Conservation (phyloP, 257 asterid species). For the Dorcoceras hygrometricum region DNA sequence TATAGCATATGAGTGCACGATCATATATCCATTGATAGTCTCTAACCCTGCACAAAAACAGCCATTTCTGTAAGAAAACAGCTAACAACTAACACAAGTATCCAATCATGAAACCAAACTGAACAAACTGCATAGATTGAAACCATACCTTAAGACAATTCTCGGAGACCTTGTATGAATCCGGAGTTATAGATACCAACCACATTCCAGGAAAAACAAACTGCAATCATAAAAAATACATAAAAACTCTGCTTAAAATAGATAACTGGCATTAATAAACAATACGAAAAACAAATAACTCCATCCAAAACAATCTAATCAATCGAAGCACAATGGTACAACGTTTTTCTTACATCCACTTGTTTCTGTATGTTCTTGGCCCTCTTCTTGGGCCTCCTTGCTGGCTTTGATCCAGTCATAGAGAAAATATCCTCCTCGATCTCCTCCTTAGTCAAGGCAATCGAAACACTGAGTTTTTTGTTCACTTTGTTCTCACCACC, state of each 20-base stretch:
- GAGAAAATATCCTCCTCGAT: constrained; percentile 59
- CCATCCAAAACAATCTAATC: neutral
- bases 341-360: constrained; percentile 44
- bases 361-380: constrained; percentile 44
- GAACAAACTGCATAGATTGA: neutral
- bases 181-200: constrained; percentile 50
- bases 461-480: constrained; percentile 32
- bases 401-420: constrained; percentile 51
- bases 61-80: constrained; percentile 16
- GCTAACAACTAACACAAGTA: constrained; percentile 8
- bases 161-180: constrained; percentile 49
- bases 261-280: neutral
- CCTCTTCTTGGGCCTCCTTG: constrained; percentile 65
- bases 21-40: constrained; percentile 22
- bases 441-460: constrained; percentile 45
- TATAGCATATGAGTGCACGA: constrained; percentile 21
- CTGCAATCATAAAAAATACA: constrained; percentile 34
- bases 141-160: constrained; percentile 41
- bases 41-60: constrained; percentile 38
- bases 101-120: neutral
- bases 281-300: neutral
- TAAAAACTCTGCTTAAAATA: neutral
- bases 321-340: neutral
- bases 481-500: constrained; percentile 31
- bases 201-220: constrained; percentile 55